A percentile compares a stretch with the other conserved stretches of the same genome.
phyloP scores from a whole-genome alignment of 2,329 filamentous ascomycete genomes.

The Spiromastix sp. region DNA sequence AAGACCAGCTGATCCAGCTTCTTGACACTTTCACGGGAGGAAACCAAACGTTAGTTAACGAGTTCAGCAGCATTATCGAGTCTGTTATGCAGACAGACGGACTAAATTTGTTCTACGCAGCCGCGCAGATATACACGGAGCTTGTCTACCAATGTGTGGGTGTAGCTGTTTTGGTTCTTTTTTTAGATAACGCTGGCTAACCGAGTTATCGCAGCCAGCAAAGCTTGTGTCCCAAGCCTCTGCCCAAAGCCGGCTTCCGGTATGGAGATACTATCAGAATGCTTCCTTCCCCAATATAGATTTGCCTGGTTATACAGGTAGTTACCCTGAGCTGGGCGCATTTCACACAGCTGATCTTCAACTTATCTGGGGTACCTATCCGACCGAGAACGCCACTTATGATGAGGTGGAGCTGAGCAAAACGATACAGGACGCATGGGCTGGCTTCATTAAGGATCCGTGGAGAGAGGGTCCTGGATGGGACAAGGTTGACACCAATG shows the following conservation, averaged over 20 bases:
- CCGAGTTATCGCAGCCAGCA: no score
- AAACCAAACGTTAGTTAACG: constrained; percentile 3
- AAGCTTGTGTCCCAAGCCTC: constrained; percentile 12
- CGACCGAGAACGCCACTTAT: constrained; percentile 11
- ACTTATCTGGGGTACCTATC: constrained; percentile 20
- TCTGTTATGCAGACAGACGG: constrained; percentile 8
- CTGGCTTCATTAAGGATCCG: constrained; percentile 18
- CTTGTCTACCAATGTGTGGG: constrained; percentile 15
- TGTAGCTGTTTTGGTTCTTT: no score
- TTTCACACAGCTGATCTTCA: constrained; percentile 27
- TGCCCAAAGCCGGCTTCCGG: constrained; percentile 9
- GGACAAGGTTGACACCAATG: no score
- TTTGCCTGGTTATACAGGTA: constrained; percentile 10
- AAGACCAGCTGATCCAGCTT: constrained; percentile 1
- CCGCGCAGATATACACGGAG: constrained; percentile 14
- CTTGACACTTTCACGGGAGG: no score
- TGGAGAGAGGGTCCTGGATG: constrained; percentile 16
- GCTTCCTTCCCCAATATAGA: constrained; percentile 19
- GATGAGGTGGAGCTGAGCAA: constrained; percentile 13
- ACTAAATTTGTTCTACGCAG: constrained; percentile 8
- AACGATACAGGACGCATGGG: constrained; percentile 19
- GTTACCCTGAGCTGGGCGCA: constrained; percentile 18
- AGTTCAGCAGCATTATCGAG: constrained; percentile 8
- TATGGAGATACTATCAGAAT: constrained; percentile 23
- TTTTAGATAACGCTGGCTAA: no score